Evolutionary conservation across 192 early-diverging fungal species (phyloP).

Genomic region (Podila verticillata): DNA sequence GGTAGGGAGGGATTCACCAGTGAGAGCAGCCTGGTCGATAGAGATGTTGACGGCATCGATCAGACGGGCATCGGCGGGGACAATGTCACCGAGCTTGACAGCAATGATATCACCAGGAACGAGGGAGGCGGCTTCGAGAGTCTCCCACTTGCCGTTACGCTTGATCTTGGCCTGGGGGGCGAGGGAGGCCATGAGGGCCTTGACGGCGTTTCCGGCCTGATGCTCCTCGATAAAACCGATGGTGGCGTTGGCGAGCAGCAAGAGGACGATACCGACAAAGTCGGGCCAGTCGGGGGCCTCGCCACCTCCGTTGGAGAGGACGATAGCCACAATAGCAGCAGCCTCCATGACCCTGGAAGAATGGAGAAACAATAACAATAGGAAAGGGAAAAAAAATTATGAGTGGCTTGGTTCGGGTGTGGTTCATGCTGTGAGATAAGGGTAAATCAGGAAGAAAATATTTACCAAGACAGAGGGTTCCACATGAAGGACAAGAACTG

Average conservation of each 20-base stretch:
- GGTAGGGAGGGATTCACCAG: slow-evolving; percentile 79
- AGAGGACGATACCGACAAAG: slow-evolving; percentile 83
- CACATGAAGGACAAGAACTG: slow-evolving; percentile 90
- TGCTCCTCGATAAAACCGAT: slow-evolving; percentile 94
- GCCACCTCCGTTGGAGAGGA: slow-evolving; percentile 75
- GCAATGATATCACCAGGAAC: slow-evolving; percentile 93
- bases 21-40: slow-evolving; percentile 77
- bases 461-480: slow-evolving; percentile 78
- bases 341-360: slow-evolving; percentile 76
- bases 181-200: slow-evolving; percentile 93
- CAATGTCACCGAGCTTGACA: slow-evolving; percentile 87
- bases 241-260: slow-evolving; percentile 84
- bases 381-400: slow-evolving; percentile 4
- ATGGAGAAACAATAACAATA: neutral
- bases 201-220: slow-evolving; percentile 89
- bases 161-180: slow-evolving; percentile 90
- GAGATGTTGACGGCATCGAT: slow-evolving; percentile 68
- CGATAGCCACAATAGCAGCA: slow-evolving; percentile 86
- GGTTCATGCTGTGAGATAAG: neutral
- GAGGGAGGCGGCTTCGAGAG: slow-evolving; percentile 76
- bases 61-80: slow-evolving; percentile 89
- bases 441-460: slow-evolving; percentile 2
- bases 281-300: slow-evolving; percentile 84
- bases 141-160: slow-evolving; percentile 84
- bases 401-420: slow-evolving; percentile 4